Evolutionary conservation across 495 filamentous ascomycete species (phyloP).

Genomic region (Penicillium alfredii): DNA sequence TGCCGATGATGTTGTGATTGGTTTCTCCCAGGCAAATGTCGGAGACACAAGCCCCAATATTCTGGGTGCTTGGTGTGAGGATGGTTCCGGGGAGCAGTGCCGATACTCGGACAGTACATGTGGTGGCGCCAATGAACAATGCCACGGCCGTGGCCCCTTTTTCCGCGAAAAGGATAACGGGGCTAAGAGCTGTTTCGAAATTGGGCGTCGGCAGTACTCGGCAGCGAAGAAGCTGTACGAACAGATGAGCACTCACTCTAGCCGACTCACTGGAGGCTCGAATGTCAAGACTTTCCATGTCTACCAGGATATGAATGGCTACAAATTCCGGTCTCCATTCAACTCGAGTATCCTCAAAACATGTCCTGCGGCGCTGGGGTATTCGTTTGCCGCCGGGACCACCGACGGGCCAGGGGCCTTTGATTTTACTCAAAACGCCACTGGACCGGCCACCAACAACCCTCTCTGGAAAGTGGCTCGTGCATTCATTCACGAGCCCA

Average conservation of each 20-base stretch:
- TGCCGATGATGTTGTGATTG: conserved; percentile 74
- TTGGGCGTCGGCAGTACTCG: conserved; percentile 59
- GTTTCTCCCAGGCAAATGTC: conserved; percentile 91
- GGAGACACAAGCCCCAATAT: conserved; percentile 91
- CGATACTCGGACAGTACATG: conserved; percentile 76
- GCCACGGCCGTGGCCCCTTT: conserved; percentile 80
- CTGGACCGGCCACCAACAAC: conserved; percentile 62
- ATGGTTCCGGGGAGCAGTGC: conserved; percentile 61
- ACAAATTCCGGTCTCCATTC: conserved; percentile 61
- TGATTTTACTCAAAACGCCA: conserved; percentile 87
- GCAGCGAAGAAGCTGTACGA: conserved; percentile 59
- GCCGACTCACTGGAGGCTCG: conserved; percentile 43
- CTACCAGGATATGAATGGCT: conserved; percentile 69
- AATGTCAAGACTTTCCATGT: conserved; percentile 68
- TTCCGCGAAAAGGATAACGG: conserved; percentile 66
- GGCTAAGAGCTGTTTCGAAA: conserved; percentile 67
- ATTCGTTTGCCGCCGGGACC: conserved; percentile 91
- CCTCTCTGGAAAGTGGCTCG: conserved; percentile 80
- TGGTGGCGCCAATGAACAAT: conserved; percentile 64
- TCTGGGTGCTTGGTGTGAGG: conserved; percentile 76
- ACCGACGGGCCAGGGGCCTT: conserved; percentile 90
- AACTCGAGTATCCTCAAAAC: conserved; percentile 69
- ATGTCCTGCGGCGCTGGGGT: conserved; percentile 89
- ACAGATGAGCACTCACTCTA: conserved; percentile 42
- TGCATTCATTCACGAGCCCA: conserved; percentile 64